phyloP scores from a whole-genome alignment of 805 yeast species.

The Brettanomyces bruxellensis region DNA sequence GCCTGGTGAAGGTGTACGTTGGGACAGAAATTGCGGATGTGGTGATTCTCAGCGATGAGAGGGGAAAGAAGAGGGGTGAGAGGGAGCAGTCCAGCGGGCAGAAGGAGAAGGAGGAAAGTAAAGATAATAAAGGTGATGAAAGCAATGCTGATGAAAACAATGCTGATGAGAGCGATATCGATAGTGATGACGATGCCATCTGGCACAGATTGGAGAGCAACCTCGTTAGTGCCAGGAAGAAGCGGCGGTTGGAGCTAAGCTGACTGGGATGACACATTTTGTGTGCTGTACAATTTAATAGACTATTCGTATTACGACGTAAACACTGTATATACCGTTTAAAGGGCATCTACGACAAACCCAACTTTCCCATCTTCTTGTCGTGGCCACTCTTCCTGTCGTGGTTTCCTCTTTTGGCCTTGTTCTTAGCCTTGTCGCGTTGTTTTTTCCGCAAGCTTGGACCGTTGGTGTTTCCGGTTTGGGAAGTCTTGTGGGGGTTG shows the following conservation, averaged over 20 bases:
- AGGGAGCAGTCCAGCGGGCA: conserved; percentile 11
- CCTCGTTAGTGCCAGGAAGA: conserved; percentile 20
- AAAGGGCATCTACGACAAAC: background rate
- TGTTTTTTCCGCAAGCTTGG: conserved; percentile 16
- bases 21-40: conserved; percentile 62
- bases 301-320: background rate
- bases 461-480: background rate
- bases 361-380: conserved; percentile 29
- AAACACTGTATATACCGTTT: background rate
- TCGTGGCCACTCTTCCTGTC: conserved; percentile 56
- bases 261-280: no score
- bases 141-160: conserved; percentile 12
- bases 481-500: background rate
- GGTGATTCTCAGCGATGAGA: conserved; percentile 38
- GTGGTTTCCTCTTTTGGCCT: conserved; percentile 53
- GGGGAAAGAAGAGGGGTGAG: conserved; percentile 19
- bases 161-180: conserved; percentile 24
- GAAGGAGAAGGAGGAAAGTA: conserved; percentile 31
- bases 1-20: conserved; percentile 61
- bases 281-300: background rate
- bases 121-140: conserved; percentile 21
- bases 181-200: conserved; percentile 23
- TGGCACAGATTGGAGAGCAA: conserved; percentile 22
- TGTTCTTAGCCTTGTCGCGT: conserved; percentile 43
- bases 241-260: conserved; percentile 13